Conservation (phyloP, 768 basidiomycete genomes). For the Russula foetens region DNA sequence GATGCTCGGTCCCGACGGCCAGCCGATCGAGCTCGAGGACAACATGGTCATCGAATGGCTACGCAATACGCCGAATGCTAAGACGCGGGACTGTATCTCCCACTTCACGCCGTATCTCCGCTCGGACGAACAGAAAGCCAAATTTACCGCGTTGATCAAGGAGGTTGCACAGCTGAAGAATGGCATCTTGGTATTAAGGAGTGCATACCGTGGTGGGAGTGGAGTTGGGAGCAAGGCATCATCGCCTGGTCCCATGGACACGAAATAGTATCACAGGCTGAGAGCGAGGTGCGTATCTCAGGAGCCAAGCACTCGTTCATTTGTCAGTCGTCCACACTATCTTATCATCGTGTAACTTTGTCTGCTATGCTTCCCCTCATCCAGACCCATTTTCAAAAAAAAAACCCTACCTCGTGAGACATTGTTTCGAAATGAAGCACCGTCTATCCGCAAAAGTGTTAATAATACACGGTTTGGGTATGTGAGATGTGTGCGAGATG, state of each 20-base stretch:
- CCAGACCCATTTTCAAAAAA: no score
- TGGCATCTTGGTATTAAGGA: slow-evolving; percentile 47
- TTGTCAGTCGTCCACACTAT: neutral
- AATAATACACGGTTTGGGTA: slow-evolving; percentile 15
- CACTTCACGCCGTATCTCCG: slow-evolving; percentile 72
- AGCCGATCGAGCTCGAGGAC: slow-evolving; percentile 53
- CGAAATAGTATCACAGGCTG: slow-evolving; percentile 1
- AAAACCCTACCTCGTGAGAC: neutral
- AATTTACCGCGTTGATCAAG: slow-evolving; percentile 73
- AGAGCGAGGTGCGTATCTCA: neutral
- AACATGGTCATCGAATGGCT: slow-evolving; percentile 70
- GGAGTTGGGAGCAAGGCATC: slow-evolving; percentile 9
- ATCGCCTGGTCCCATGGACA: slow-evolving; percentile 11
- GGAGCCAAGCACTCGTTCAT: no score
- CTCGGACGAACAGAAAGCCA: slow-evolving; percentile 57
- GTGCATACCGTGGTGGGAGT: slow-evolving; percentile 16
- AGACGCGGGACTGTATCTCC: slow-evolving; percentile 72
- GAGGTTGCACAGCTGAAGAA: slow-evolving; percentile 68
- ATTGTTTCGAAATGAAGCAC: neutral
- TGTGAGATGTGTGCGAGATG: neutral
- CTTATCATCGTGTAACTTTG: slow-evolving; percentile 1
- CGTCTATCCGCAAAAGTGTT: slow-evolving; percentile 7
- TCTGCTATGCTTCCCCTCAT: neutral
- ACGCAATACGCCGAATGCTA: slow-evolving; percentile 55
- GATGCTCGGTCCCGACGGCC: slow-evolving; percentile 27